Evolutionary conservation across 306 rosid genomes (phyloP), one percentile per base, ranked within the genome.

Genomic region (Prosopis cineraria): DNA sequence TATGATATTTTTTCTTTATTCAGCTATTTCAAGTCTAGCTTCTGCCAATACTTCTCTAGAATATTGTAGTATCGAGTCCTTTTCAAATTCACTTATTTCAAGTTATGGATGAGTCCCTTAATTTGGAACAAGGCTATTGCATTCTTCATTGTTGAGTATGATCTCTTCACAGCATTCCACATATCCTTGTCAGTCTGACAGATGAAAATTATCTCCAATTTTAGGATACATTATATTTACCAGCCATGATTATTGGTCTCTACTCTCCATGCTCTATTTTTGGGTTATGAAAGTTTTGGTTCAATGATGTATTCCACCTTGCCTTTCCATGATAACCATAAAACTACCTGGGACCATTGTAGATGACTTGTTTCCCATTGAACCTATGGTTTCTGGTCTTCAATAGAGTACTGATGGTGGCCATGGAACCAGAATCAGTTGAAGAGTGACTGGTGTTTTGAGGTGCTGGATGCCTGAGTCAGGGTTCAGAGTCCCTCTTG

Each of bases 1-100:
- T 44, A 48, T 30, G 5, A 11, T 34, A 31, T 70, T 84, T 47
- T 77, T 27, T 55, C 47, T 68, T 40, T 76, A 72, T 77, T 71
- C 78, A 52, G 37, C 59, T 50, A 59, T 44, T 69, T 30, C 33
- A 68, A 27, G 44, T n/a, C 39, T 9, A 53, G 29, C 30, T 53
- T 20, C 60, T 53, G 29, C 60, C 29, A 52, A 20, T 53, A 53
- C 30, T 53, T 53, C 60, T 53, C 29, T 53, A 22, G 60, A 53
- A 22, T 53, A 20, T 22, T 53, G 10, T 22, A 53, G 13, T 20
- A 20, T 8, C 9, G 25, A 53, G 29, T 53, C 13, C 3, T 53
- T 53, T 53, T 8, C 60, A 20, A 22, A 20, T 53, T 53, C 60
- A 53, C 27, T 53, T 10, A 53, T 53, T 9, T 53, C 14, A 20